Evolutionary conservation across 73 alveolate species (phyloP).

Genomic region (Paramecium tetraurelia): DNA sequence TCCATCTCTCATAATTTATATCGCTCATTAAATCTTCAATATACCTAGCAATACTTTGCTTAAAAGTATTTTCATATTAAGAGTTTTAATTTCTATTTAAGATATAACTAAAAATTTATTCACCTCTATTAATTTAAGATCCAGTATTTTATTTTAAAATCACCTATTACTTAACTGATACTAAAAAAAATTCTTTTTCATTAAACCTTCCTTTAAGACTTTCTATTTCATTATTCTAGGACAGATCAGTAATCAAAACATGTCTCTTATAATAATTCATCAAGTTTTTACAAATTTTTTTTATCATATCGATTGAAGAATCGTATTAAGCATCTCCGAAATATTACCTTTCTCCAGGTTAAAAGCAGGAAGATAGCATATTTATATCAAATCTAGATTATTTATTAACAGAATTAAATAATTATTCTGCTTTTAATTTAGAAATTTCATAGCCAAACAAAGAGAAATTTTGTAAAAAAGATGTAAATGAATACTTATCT

Average conservation of each 20-base stretch:
- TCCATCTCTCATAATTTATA: not conserved
- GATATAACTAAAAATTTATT: not conserved
- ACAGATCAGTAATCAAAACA: not conserved
- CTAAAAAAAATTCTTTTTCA: not conserved
- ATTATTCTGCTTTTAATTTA: not conserved
- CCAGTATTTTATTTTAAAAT: not conserved
- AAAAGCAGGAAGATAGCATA: not conserved
- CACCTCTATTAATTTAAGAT: not conserved
- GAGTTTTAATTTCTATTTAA: not conserved
- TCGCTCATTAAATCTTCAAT: not conserved
- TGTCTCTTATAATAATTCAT: not conserved
- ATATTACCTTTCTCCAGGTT: not conserved
- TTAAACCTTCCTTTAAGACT: not conserved
- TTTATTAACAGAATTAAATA: not conserved
- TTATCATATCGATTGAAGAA: not conserved
- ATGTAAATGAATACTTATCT: not conserved
- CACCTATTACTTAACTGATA: not conserved
- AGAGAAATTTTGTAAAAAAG: not conserved
- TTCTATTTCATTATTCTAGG: not conserved
- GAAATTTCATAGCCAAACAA: not conserved
- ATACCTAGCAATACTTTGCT: not conserved
- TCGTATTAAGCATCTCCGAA: not conserved
- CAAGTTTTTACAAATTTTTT: not conserved
- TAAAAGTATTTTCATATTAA: not conserved
- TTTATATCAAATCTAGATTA: not conserved